Evolutionary conservation across 352 stramenopile genomes (phyloP).

Genomic region (Globisporangium ultimum): DNA sequence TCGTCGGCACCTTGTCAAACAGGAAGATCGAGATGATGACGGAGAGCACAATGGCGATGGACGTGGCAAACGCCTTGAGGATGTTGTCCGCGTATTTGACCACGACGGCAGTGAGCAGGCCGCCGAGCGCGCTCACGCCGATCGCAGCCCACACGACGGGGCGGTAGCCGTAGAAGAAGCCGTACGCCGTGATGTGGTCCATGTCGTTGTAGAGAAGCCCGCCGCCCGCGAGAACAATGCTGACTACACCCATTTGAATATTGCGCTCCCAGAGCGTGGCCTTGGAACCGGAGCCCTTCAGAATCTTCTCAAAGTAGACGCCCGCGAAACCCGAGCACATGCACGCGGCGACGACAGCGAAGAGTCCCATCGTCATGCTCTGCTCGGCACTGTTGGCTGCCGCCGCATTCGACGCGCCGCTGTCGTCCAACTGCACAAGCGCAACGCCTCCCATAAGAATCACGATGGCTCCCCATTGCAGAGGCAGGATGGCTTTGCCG

Average conservation of each 20-base stretch:
- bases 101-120: constrained; percentile 76
- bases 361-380: constrained; percentile 62
- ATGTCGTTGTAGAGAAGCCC: constrained; percentile 66
- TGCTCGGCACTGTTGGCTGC: constrained; percentile 21
- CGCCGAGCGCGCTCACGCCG: constrained; percentile 60
- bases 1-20: constrained; percentile 77
- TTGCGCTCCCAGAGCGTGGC: constrained; percentile 81
- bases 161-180: constrained; percentile 85
- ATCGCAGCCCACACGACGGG: constrained; percentile 77
- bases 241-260: constrained; percentile 79
- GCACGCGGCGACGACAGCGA: constrained; percentile 67
- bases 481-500: constrained; percentile 57
- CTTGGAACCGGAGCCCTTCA: constrained; percentile 62
- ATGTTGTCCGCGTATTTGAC: constrained; percentile 89
- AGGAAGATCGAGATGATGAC: constrained; percentile 83
- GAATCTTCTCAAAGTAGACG: constrained; percentile 87
- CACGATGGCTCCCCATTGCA: constrained; percentile 78
- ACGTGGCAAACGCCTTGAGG: constrained; percentile 84
- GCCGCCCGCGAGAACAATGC: constrained; percentile 49
- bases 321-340: constrained; percentile 81
- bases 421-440: constrained; percentile 71
- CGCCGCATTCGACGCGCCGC: constrained; percentile 6
- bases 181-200: constrained; percentile 38
- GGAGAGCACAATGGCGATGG: constrained; percentile 77
- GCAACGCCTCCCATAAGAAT: constrained; percentile 80